phyloP scores from a whole-genome alignment of 169 alveolate species.

The Fabrea salina region DNA sequence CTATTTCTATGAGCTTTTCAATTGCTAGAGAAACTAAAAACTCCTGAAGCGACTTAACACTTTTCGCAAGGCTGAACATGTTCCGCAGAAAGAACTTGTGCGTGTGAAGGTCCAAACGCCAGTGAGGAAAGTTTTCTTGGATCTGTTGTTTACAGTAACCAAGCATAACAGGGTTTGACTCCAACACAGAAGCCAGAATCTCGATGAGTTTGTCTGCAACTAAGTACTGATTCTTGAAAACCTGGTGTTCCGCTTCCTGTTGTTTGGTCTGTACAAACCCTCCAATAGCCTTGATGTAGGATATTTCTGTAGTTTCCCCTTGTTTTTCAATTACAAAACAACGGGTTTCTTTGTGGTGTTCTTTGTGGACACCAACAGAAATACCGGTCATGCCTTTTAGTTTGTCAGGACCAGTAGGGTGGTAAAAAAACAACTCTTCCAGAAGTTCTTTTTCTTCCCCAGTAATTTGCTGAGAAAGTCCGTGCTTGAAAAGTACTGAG shows the following conservation, averaged over 20 bases:
- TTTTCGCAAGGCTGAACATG: not conserved
- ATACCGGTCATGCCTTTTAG: not conserved
- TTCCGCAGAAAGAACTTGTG: not conserved
- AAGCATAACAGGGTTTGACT: not conserved
- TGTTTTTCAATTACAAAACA: constrained; percentile 6
- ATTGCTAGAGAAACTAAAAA: not conserved
- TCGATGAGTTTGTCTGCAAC: not conserved
- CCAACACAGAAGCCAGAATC: not conserved
- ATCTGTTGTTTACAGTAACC: not conserved
- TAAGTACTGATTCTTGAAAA: not conserved
- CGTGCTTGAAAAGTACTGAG: not conserved
- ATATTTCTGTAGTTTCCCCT: not conserved
- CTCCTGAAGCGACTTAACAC: not conserved
- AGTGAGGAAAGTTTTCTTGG: not conserved
- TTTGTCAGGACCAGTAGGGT: not conserved
- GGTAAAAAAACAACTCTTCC: not conserved
- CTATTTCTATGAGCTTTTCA: constrained; percentile 15
- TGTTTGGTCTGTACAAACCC: not conserved
- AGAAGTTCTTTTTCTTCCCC: not conserved
- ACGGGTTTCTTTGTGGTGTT: not conserved
- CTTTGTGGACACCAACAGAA: constrained; percentile 1
- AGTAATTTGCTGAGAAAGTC: not conserved
- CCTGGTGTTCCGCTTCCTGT: not conserved
- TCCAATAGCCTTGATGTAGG: constrained; percentile 9
- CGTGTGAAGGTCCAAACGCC: not conserved